Conservation (phyloP, 2,329 filamentous ascomycete genomes). For the Lachnellula willkommii region DNA sequence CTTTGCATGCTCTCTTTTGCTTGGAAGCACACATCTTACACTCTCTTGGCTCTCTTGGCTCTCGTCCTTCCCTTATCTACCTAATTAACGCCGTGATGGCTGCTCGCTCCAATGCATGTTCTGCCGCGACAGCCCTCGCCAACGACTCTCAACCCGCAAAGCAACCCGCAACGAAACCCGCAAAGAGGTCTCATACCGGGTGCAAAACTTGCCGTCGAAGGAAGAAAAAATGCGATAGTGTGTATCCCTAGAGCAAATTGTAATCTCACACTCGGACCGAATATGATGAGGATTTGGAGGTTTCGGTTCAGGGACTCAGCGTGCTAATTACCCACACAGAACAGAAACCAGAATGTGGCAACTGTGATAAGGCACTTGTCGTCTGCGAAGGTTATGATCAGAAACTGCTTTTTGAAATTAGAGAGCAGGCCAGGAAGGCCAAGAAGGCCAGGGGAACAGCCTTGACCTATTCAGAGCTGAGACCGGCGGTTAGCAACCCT, state of each 20-base stretch:
- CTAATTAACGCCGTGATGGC: not conserved
- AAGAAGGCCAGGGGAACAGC: not conserved
- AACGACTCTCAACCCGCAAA: not conserved
- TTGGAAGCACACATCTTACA: not conserved
- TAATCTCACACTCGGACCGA: not conserved
- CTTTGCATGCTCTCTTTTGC: not conserved
- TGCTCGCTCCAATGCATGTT: not conserved
- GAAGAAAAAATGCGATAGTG: conserved; percentile 56
- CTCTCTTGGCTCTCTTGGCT: not conserved
- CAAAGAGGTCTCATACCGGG: conserved; percentile 10
- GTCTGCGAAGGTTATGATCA: conserved; percentile 13
- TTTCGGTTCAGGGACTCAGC: not conserved
- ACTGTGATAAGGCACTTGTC: conserved; percentile 10
- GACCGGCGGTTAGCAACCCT: not conserved
- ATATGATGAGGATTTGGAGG: not conserved
- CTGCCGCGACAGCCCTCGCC: not conserved
- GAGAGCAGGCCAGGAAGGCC: not conserved
- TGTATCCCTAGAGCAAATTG: not conserved
- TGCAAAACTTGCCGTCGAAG: conserved; percentile 49
- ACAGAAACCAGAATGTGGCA: conserved; percentile 3
- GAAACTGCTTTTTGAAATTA: not conserved
- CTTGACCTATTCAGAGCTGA: not conserved
- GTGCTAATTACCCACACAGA: not conserved
- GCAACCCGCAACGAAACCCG: not conserved
- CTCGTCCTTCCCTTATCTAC: not conserved